These are phyloP conservation scores for Teunomyces lycoperdinae DNA, from an alignment of 805 yeast genomes.

Conservation along the genomic window DNA sequence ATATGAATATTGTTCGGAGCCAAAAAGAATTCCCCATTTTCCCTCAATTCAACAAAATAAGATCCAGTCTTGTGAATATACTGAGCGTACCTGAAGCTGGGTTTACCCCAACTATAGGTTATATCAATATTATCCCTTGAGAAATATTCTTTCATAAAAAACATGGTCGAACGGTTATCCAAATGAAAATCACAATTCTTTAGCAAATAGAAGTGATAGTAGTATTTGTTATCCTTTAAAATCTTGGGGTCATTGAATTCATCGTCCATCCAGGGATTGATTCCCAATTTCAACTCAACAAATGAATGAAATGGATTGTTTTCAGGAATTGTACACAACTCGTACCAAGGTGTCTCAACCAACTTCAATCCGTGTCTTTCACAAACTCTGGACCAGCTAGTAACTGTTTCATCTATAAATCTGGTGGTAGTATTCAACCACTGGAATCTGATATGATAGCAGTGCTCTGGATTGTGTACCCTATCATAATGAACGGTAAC, in stretches of 20 bases:
- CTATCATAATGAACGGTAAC: slow-evolving; percentile 85
- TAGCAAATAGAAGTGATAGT: slow-evolving; percentile 74
- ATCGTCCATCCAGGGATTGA: slow-evolving; percentile 69
- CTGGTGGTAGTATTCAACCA: slow-evolving; percentile 92
- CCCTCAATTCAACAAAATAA: slow-evolving; percentile 82
- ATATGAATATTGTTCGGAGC: slow-evolving; percentile 88
- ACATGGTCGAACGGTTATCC: slow-evolving; percentile 74
- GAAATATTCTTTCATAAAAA: slow-evolving; percentile 31
- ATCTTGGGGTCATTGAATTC: slow-evolving; percentile 46
- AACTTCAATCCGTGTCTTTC: slow-evolving; percentile 75
- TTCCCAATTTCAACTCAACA: slow-evolving; percentile 60
- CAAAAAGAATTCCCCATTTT: slow-evolving; percentile 71
- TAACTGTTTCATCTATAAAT: slow-evolving; percentile 73
- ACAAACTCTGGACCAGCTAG: slow-evolving; percentile 76
- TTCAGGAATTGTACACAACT: slow-evolving; percentile 70
- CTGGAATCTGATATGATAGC: slow-evolving; percentile 86
- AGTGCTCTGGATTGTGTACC: slow-evolving; percentile 91
- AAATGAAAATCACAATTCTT: slow-evolving; percentile 70
- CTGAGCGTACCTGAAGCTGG: slow-evolving; percentile 78
- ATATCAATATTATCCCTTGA: slow-evolving; percentile 58
- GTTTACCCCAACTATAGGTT: slow-evolving; percentile 87
- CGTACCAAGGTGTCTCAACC: slow-evolving; percentile 91
- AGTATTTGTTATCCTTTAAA: slow-evolving; percentile 53
- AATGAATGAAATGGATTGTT: slow-evolving; percentile 87
- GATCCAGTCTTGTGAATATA: slow-evolving; percentile 88